Evolutionary conservation across 768 basidiomycete species (phyloP).

Genomic region (Ramaria sp.): DNA sequence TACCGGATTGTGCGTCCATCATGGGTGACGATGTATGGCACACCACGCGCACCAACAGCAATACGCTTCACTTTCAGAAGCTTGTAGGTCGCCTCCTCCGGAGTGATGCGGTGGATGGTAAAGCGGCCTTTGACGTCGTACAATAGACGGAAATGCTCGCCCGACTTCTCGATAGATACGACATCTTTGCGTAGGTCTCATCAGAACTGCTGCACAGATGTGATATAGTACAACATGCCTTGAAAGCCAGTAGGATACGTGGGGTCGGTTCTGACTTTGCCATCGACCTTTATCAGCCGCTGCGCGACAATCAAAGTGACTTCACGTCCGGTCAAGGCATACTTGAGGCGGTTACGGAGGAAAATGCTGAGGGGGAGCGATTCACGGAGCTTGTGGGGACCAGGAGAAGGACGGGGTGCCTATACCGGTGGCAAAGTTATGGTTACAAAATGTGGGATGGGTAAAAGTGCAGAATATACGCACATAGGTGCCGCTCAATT

Average conservation of each 20-base stretch:
- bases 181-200: conserved; percentile 51
- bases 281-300: conserved; percentile 96
- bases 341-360: conserved; percentile 98
- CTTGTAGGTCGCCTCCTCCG: conserved; percentile 95
- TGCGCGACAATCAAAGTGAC: conserved; percentile 92
- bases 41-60: conserved; percentile 85
- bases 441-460: background rate
- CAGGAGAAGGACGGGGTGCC: conserved; percentile 95
- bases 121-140: conserved; percentile 99
- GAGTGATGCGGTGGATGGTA: conserved; percentile 98
- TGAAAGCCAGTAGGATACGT: conserved; percentile 97
- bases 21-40: conserved; percentile 96
- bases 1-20: conserved; percentile 99
- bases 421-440: conserved; percentile 20
- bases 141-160: conserved; percentile 97
- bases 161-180: conserved; percentile 93
- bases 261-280: conserved; percentile 95
- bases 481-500: conserved; percentile 91
- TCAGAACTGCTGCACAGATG: background rate
- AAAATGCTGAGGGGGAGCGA: conserved; percentile 95
- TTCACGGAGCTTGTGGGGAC: conserved; percentile 99
- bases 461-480: conserved; percentile 21
- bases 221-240: conserved; percentile 44
- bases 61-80: conserved; percentile 90
- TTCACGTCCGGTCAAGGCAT: conserved; percentile 94